phyloP scores from a whole-genome alignment of 208 protist species.

The Entamoeba histolytica region DNA sequence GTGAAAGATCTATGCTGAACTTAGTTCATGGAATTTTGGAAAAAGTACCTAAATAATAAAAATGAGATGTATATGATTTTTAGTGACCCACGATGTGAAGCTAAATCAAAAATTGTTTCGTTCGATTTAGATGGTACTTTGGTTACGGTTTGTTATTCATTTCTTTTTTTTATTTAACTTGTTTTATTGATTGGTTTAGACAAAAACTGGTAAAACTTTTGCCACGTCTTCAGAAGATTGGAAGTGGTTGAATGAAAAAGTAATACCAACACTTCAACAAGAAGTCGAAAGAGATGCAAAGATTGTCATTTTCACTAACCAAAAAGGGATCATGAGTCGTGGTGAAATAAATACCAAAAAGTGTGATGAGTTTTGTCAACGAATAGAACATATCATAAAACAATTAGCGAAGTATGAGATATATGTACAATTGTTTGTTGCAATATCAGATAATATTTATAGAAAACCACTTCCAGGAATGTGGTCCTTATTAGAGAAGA shows the following conservation, averaged over 20 bases:
- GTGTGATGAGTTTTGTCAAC: neutral
- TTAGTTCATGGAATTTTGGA: too few species aligned
- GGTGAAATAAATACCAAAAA: neutral
- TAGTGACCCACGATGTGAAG: neutral
- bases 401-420: neutral
- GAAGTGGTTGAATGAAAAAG: neutral
- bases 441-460: neutral
- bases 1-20: too few species aligned
- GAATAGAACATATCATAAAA: neutral
- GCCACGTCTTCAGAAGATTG: neutral
- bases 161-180: too few species aligned
- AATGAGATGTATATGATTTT: neutral
- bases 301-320: neutral
- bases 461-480: neutral
- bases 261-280: neutral
- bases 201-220: neutral
- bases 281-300: neutral
- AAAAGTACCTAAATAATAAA: too few species aligned
- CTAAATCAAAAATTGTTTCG: neutral
- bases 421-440: neutral
- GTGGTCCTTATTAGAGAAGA: neutral
- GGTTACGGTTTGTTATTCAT: neutral
- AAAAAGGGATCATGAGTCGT: neutral
- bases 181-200: neutral
- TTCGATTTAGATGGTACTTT: neutral